These are phyloP conservation scores for Phaeosphaeriaceae sp. DNA, from an alignment of 2,329 filamentous ascomycete species.

Conservation along the genomic window DNA sequence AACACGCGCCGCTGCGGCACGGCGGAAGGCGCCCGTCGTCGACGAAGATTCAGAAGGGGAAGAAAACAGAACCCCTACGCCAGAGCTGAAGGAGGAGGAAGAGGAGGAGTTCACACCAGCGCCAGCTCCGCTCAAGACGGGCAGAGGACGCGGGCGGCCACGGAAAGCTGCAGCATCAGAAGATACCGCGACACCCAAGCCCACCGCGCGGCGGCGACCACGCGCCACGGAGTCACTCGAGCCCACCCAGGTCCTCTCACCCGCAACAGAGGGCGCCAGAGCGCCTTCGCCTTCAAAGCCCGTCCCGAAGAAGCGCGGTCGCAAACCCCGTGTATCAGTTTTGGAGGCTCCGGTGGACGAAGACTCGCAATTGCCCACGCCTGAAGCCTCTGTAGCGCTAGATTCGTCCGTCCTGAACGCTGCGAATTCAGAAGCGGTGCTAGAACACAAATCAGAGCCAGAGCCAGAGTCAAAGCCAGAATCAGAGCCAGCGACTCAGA, in stretches of 20 bases:
- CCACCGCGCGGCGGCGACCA: conserved; percentile 55
- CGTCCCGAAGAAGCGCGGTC: conserved; percentile 66
- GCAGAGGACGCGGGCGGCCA: conserved; percentile 63
- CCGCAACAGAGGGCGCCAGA: conserved; percentile 61
- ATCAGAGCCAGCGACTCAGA: conserved; percentile 63
- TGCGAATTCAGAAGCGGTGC: not conserved
- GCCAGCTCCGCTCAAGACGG: conserved; percentile 67
- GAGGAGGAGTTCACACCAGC: conserved; percentile 75
- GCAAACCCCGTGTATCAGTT: conserved; percentile 52
- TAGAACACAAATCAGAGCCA: no score
- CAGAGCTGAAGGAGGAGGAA: conserved; percentile 68
- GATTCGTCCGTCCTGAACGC: conserved; percentile 49
- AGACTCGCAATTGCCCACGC: conserved; percentile 53
- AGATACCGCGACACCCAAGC: conserved; percentile 53
- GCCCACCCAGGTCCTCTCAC: conserved; percentile 66
- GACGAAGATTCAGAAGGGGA: conserved; percentile 81
- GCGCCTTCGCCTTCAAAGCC: conserved; percentile 23
- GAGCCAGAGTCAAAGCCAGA: conserved; percentile 64
- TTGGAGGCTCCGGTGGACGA: conserved; percentile 47
- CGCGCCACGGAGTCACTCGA: conserved; percentile 59
- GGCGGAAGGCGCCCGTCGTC: conserved; percentile 72
- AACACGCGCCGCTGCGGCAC: conserved; percentile 66
- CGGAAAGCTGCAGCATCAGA: conserved; percentile 47
- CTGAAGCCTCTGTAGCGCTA: conserved; percentile 63
- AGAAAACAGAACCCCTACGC: conserved; percentile 67